These are phyloP conservation scores for Arachnomyces sp. DNA, from an alignment of 2,329 filamentous ascomycete species.

Conservation along the genomic window DNA sequence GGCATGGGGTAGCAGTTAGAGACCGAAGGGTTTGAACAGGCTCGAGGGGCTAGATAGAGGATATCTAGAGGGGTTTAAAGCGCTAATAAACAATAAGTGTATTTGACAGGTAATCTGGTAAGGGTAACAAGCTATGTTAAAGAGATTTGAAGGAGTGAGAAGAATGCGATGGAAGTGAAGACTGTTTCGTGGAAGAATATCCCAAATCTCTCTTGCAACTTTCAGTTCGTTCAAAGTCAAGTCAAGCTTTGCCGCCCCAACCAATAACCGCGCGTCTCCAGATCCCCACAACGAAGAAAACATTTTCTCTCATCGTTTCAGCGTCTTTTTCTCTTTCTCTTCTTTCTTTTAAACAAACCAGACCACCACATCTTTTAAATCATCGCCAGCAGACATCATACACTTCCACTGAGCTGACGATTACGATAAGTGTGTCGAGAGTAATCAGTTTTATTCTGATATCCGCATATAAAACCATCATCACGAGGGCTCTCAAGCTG, in stretches of 20 bases:
- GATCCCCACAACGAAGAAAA: neutral
- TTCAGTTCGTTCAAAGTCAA: neutral
- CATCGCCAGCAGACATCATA: slow-evolving; percentile 51
- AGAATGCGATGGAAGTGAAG: neutral
- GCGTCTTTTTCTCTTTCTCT: slow-evolving; percentile 15
- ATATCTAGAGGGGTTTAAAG: no score
- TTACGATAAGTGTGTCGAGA: slow-evolving; percentile 68
- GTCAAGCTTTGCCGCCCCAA: slow-evolving; percentile 7
- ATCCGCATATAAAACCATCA: slow-evolving; percentile 75
- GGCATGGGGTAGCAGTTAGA: no score
- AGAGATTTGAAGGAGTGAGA: slow-evolving; percentile 1
- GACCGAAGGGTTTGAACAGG: no score
- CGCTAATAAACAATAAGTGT: no score
- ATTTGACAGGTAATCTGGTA: neutral
- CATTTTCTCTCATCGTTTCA: slow-evolving; percentile 14
- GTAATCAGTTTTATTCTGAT: slow-evolving; percentile 31
- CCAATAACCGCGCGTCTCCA: slow-evolving; percentile 4
- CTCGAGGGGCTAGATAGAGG: no score
- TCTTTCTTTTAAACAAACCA: slow-evolving; percentile 42
- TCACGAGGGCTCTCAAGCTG: slow-evolving; percentile 50
- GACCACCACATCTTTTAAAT: slow-evolving; percentile 65
- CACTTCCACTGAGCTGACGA: slow-evolving; percentile 56
- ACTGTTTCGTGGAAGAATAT: no score
- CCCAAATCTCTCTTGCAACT: no score
- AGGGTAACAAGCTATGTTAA: neutral